phyloP scores from a whole-genome alignment of 179 eudicot genomes.

The Patellifolia procumbens region DNA sequence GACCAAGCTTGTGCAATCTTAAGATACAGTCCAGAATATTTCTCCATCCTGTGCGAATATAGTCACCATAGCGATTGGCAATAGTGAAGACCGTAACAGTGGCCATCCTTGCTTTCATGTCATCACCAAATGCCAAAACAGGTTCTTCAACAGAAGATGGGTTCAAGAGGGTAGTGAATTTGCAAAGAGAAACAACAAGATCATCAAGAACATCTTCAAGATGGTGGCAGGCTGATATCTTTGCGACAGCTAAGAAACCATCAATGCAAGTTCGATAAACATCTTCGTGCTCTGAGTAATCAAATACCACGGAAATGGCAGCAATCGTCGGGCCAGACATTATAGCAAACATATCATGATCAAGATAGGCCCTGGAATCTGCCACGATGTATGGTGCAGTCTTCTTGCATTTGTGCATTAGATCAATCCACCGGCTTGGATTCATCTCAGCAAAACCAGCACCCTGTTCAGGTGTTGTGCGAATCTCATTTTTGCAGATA shows the following conservation, averaged over 20 bases:
- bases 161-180: slow-evolving; percentile 65
- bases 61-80: slow-evolving; percentile 68
- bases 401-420: slow-evolving; percentile 68
- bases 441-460: slow-evolving; percentile 54
- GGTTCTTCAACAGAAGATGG: slow-evolving; percentile 67
- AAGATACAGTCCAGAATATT: slow-evolving; percentile 70
- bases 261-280: slow-evolving; percentile 71
- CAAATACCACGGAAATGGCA: slow-evolving; percentile 81
- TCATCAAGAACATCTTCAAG: slow-evolving; percentile 72
- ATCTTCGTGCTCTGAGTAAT: slow-evolving; percentile 66
- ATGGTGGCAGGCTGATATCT: slow-evolving; percentile 74
- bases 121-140: slow-evolving; percentile 70
- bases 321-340: slow-evolving; percentile 79
- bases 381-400: slow-evolving; percentile 55
- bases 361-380: slow-evolving; percentile 61
- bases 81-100: slow-evolving; percentile 69
- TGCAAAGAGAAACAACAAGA: slow-evolving; percentile 71
- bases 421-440: slow-evolving; percentile 68
- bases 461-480: slow-evolving; percentile 64
- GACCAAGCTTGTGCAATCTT: slow-evolving; percentile 72
- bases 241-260: slow-evolving; percentile 74
- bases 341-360: slow-evolving; percentile 74
- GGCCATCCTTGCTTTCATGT: slow-evolving; percentile 70
- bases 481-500: slow-evolving; percentile 73
- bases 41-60: slow-evolving; percentile 71